Conservation (phyloP, 257 asterid genomes). For the Handroanthus guayacan region DNA sequence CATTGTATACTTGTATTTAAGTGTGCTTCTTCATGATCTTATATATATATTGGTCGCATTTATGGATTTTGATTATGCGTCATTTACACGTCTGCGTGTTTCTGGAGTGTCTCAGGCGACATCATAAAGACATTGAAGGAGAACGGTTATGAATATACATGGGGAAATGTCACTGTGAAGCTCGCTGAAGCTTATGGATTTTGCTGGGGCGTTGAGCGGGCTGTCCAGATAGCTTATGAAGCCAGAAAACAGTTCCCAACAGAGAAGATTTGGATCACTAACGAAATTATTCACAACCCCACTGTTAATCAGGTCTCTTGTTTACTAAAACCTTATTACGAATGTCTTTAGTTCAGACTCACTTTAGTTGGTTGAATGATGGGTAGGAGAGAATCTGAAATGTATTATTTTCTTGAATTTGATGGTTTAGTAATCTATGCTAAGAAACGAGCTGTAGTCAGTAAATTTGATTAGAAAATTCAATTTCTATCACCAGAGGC, state of each 20-base stretch:
- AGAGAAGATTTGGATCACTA: constrained; percentile 92
- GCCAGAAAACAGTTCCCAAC: constrained; percentile 88
- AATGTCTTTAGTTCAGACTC: not conserved
- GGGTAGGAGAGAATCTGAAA: too few relatives aligned
- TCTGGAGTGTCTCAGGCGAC: constrained; percentile 69
- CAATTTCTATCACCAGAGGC: constrained; percentile 55
- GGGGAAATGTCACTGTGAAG: constrained; percentile 91
- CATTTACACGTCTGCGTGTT: not conserved
- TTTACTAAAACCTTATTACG: constrained; percentile 18
- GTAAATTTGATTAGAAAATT: constrained; percentile 9
- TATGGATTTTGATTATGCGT: constrained; percentile 4
- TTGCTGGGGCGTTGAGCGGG: constrained; percentile 99
- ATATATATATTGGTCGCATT: not conserved
- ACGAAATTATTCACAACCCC: constrained; percentile 96
- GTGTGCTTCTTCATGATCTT: not conserved
- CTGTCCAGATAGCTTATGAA: constrained; percentile 98
- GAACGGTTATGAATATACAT: constrained; percentile 74
- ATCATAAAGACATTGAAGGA: constrained; percentile 84
- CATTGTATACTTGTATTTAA: not conserved
- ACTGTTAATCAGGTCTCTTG: constrained; percentile 82
- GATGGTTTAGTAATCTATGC: constrained; percentile 23
- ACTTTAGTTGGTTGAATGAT: too few relatives aligned
- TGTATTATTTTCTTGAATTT: not conserved
- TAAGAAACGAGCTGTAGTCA: constrained; percentile 21
- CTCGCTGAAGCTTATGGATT: constrained; percentile 97